These are phyloP conservation scores for Hypoxylon fuscum DNA, from an alignment of 495 filamentous ascomycete genomes.

Conservation along the genomic window DNA sequence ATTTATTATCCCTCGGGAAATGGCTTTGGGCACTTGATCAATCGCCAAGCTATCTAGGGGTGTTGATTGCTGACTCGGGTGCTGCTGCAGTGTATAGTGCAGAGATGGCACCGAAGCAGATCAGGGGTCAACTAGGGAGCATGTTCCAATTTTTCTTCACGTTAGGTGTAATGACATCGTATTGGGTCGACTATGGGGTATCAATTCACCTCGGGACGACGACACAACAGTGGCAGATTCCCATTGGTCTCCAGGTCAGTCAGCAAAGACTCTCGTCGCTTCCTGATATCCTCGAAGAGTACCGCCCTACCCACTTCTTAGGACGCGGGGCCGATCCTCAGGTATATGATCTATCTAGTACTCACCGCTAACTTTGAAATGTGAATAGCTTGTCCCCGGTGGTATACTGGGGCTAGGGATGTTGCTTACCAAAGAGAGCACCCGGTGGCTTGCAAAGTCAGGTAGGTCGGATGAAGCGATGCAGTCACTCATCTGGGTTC, in stretches of 20 bases:
- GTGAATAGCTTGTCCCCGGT: constrained; percentile 47
- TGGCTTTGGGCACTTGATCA: too few species aligned
- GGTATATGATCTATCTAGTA: too few species aligned
- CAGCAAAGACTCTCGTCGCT: not conserved
- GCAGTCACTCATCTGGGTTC: constrained; percentile 55
- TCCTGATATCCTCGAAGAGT: too few species aligned
- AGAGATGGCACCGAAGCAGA: constrained; percentile 62
- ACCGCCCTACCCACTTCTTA: not conserved
- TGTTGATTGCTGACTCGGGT: not conserved
- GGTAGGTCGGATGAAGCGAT: constrained; percentile 57
- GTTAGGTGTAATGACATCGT: constrained; percentile 57
- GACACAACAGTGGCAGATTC: constrained; percentile 59
- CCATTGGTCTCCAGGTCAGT: constrained; percentile 53
- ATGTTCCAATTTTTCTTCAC: constrained; percentile 61
- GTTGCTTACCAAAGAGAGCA: constrained; percentile 56
- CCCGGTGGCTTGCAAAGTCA: constrained; percentile 58
- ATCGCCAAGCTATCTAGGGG: too few species aligned
- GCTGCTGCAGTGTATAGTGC: constrained; percentile 51
- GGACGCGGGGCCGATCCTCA: too few species aligned
- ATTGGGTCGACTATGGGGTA: constrained; percentile 61
- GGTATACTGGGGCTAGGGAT: constrained; percentile 54
- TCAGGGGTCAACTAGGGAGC: constrained; percentile 55
- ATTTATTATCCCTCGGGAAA: not conserved
- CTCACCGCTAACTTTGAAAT: not conserved
- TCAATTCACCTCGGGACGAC: constrained; percentile 42